Percentiles rank a stretch among this genome's conserved stretches.
Evolutionary conservation across 106 monocot genomes (phyloP).

Genomic region (Cymbidium sinense): DNA sequence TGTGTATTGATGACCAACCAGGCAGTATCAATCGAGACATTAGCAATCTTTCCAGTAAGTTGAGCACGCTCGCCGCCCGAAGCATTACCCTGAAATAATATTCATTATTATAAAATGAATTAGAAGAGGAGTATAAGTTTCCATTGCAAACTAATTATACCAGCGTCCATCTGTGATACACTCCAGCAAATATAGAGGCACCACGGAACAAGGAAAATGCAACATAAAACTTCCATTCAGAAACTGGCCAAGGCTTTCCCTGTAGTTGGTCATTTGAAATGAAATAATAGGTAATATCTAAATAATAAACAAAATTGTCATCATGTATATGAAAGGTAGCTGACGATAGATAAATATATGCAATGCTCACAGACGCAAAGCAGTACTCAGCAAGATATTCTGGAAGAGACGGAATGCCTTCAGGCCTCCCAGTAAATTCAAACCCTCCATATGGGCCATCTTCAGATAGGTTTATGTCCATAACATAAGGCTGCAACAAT

Average conservation of each 20-base stretch:
- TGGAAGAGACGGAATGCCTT: constrained; percentile 79
- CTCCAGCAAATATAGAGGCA: constrained; percentile 89
- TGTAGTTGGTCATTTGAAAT: constrained; percentile 17
- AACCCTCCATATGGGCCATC: constrained; percentile 44
- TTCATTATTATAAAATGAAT: constrained; percentile 8
- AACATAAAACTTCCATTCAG: constrained; percentile 92
- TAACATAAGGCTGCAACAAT: constrained; percentile 53
- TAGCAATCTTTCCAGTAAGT: constrained; percentile 52
- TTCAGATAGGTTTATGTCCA: constrained; percentile 21
- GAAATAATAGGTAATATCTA: neutral
- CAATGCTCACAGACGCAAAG: constrained; percentile 59
- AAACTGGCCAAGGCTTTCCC: constrained; percentile 85
- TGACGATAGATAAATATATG: neutral
- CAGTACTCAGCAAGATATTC: constrained; percentile 92
- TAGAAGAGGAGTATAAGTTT: neutral
- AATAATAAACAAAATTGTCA: neutral
- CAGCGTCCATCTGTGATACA: constrained; percentile 82
- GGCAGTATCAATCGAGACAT: constrained; percentile 60
- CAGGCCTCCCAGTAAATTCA: constrained; percentile 53
- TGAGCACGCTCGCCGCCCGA: constrained; percentile 81
- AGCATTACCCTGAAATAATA: constrained; percentile 79
- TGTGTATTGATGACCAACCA: constrained; percentile 57
- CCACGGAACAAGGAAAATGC: constrained; percentile 89
- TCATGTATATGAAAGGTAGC: neutral
- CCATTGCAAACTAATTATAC: constrained; percentile 27